Conservation (phyloP, 345 rosid genomes). For the Eucalyptus paniculata region DNA sequence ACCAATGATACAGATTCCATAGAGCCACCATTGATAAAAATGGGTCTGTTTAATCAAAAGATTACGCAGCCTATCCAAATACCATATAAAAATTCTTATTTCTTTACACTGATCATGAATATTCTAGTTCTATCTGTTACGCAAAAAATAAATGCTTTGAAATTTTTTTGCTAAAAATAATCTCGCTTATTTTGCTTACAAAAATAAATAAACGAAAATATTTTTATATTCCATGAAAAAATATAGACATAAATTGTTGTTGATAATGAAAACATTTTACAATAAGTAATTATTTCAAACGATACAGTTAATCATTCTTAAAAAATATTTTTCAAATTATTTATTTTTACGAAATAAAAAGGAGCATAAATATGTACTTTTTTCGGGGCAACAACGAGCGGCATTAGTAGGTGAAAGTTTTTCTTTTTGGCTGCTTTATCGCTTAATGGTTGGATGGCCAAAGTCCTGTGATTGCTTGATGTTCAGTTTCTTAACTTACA, state of each 20-base stretch:
- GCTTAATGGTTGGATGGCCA: background rate
- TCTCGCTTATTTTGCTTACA: background rate
- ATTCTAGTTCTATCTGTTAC: rapidly evolving
- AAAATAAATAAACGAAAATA: background rate
- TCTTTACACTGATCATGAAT: background rate
- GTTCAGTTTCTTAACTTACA: background rate
- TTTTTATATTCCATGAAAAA: background rate
- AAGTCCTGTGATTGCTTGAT: background rate
- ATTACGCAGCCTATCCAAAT: background rate
- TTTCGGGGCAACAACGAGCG: background rate
- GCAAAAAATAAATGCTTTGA: background rate
- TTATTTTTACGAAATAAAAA: background rate
- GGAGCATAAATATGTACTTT: background rate
- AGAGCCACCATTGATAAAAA: background rate
- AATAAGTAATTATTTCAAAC: background rate
- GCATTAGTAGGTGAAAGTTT: background rate
- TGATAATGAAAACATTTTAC: background rate
- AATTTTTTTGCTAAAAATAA: background rate
- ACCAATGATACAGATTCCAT: background rate
- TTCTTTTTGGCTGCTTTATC: background rate
- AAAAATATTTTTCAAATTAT: background rate
- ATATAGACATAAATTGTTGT: background rate
- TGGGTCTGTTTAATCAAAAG: background rate
- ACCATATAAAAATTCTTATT: background rate
- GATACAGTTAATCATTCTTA: rapidly evolving